Evolutionary conservation across 78 protist genomes (phyloP), one percentile per base, ranked within the genome.

Genomic region (Bigelowiella natans): DNA sequence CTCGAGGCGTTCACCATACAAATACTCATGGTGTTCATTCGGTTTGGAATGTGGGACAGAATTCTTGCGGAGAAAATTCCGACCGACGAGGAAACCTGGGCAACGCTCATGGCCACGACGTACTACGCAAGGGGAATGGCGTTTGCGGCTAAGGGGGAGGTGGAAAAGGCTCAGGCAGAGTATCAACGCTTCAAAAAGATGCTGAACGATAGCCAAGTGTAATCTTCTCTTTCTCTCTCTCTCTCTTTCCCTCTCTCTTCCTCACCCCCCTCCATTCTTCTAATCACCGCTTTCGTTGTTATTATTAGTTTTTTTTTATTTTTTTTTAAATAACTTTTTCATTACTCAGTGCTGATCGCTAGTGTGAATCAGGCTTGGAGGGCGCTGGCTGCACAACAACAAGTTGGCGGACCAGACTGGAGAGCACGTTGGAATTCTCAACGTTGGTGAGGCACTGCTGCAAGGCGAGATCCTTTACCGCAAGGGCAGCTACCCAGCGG

Each of bases 41-140:
- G 91, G 3, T 89, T 89, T 88, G 91, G 91, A 31, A 83, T 36
- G 18, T 89, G 91, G 91, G 39, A 88, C 37, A 88, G 31, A 31
- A 89, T 89, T 31, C 36, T 31, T 29, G 82, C 82, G 82, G 36
- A 63, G 82, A 29, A 63, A 29, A 28, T 63, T 28, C 82, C 82
- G 82, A 63, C 28, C 36, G 82, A 63, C 29, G 36, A 28, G 36
- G 82, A 63, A 28, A 28, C 29, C 82, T 63, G 29, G 36, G 28
- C 36, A 28, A n/a, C 82, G 82, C 28, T 29, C 82, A 63, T 29
- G 82, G 82, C 82, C 36, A 63, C 29, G 82, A 63, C 82, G 82
- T 29, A n/a, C 82, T 63, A 63, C 82, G 82, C 82, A 28, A 63
- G 29, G 82, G 82, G 82, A 28, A 29, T 63, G 82, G 82, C 82